These are phyloP conservation scores for Saccharata proteae DNA, from an alignment of 2,329 filamentous ascomycete genomes.

Conservation along the genomic window DNA sequence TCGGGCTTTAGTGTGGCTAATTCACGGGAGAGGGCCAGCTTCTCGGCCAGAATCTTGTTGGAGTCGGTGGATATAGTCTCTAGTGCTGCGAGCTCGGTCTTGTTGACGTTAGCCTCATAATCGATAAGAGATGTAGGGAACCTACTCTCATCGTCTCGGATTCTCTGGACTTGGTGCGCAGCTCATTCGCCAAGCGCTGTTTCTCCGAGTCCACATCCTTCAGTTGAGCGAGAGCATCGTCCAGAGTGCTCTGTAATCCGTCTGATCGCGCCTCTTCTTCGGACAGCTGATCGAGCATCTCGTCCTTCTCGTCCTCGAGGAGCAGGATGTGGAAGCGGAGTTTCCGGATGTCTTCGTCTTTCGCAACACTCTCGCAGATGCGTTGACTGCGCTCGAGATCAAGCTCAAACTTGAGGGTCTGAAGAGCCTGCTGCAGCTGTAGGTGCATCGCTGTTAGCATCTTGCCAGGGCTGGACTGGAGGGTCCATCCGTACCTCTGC, in stretches of 20 bases:
- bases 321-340: constrained; percentile 57
- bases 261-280: constrained; percentile 50
- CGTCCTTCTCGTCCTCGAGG: constrained; percentile 62
- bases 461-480: neutral
- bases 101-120: constrained; percentile 4
- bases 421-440: constrained; percentile 38
- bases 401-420: constrained; percentile 49
- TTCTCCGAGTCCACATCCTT: constrained; percentile 34
- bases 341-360: constrained; percentile 63
- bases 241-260: constrained; percentile 37
- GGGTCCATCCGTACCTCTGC: constrained; percentile 20
- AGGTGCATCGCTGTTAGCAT: constrained; percentile 4
- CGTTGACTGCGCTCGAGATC: constrained; percentile 55
- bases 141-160: constrained; percentile 44
- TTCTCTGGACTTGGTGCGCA: constrained; percentile 41
- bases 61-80: constrained; percentile 57
- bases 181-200: constrained; percentile 37
- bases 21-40: constrained; percentile 48
- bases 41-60: constrained; percentile 55
- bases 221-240: constrained; percentile 34
- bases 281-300: constrained; percentile 51
- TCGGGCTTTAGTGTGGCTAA: constrained; percentile 47
- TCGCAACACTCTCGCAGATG: constrained; percentile 54
- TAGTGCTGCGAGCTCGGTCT: constrained; percentile 63
- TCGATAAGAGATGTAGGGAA: constrained; percentile 39